Base-by-base conservation (phyloP, 495 filamentous ascomycete genomes). In the Penicilliopsis zonata region DNA sequence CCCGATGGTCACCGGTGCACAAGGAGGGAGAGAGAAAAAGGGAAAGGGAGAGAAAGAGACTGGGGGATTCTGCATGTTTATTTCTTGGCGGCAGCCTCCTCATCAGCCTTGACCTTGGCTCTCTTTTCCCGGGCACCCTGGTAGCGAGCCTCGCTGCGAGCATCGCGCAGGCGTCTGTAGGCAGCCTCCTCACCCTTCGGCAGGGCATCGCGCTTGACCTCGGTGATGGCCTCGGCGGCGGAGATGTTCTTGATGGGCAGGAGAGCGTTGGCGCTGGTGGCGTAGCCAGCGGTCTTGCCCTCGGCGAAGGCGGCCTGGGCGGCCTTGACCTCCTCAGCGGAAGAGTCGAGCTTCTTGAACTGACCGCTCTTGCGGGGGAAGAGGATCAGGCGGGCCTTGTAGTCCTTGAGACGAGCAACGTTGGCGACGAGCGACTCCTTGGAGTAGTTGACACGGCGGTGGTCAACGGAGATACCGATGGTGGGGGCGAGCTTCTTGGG, bases 381-480 rank as follows among this genome's bases (percentile, higher is more conserved):
- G 61, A 98, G 69, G 67, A 98, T 93, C 54, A 98, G 65, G 53
- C 86, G 83, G 44, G 74, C 75, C 68, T 78, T 81, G 86, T 94
- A 98, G 57, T 79, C 84, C 71, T 92, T 82, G 46, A 98, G 82
- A 52, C 90, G 90, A 58, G 80, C 80, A 44, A 96, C 92, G 68
- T 98, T 98, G 69, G 70, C 72, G 55, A 82, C 68, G 47, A 95
- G 83, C 39, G 78, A 78, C 73, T 95, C 92, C 63, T 83, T 80
- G 55, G 80, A 88, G 61, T 92, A 82, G 76, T 96, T 98, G 67
- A 76, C 73, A 60, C 90, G 90, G 68, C 92, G 92, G 63, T 74
- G 73, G 66, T 96, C 90, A 66, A 98, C 87, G 41, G 84, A 60
- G 69, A 98, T 96, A 65, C 90, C 90, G 69, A 98, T 78, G 58